Conservation (phyloP, 805 yeast species). For the Lipomyces kockii region DNA sequence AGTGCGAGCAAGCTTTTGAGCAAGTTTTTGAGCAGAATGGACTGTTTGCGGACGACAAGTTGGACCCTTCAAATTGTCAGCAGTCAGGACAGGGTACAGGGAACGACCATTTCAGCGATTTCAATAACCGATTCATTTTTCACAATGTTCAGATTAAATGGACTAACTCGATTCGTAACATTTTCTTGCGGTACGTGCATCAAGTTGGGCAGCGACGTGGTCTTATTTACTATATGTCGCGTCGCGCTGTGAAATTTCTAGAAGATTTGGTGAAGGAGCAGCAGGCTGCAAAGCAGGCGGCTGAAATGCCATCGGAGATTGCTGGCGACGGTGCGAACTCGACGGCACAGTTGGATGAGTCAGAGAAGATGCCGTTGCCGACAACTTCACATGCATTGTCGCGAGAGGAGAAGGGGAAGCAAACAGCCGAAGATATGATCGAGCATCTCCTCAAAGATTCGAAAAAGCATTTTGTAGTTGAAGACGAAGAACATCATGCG, state of each 20-base stretch:
- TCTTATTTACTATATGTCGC: conserved; percentile 51
- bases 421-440: conserved; percentile 29
- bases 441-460: conserved; percentile 27
- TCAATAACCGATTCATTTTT: conserved; percentile 70
- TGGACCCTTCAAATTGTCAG: not conserved
- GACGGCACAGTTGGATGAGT: conserved; percentile 8
- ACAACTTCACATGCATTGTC: conserved; percentile 5
- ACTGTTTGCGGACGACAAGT: conserved; percentile 17
- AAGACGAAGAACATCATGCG: conserved; percentile 17
- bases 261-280: conserved; percentile 55
- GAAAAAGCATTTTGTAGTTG: conserved; percentile 28
- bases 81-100: conserved; percentile 13
- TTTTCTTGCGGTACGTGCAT: conserved; percentile 63
- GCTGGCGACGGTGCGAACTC: conserved; percentile 5
- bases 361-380: conserved; percentile 1
- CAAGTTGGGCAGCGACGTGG: conserved; percentile 54
- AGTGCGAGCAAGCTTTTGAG: not conserved
- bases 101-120: conserved; percentile 40
- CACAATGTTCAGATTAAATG: conserved; percentile 78
- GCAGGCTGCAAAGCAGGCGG: conserved; percentile 8
- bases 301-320: not conserved
- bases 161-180: conserved; percentile 71
- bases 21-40: not conserved
- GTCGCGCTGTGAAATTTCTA: conserved; percentile 56
- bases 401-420: conserved; percentile 10